Base-by-base conservation (phyloP, 345 rosid genomes). In the Hibiscus trionum region DNA sequence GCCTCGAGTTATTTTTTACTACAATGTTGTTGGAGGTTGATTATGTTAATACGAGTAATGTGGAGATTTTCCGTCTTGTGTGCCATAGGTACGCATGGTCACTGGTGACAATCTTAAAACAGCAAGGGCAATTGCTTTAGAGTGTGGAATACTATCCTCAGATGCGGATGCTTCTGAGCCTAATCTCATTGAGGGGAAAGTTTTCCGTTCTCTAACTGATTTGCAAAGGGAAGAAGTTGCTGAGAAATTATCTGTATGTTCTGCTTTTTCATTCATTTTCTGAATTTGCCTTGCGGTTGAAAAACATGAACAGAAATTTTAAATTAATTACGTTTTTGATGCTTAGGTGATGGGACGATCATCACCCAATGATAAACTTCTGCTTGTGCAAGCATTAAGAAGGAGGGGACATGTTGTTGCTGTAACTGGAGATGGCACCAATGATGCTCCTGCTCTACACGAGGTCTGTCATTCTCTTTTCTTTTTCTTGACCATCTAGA, bases 21-120 rank as follows among this genome's bases (percentile, higher is more conserved):
- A 53, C 2, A 8, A 16, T n/a, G 21, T 53, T n/a, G 21, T 53
- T 53, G 57, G 9, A 53, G 57, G 10, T 53, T 53, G 57, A 16
- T 52, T 52, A n/a, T 52, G 7, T 5, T 4, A 1, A 16, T n/a
- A 16, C 5, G 57, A n/a, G 16, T 7, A 52, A 5, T 52, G n/a
- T 73, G 1, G 24, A 47, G 15, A 63, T 55, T 42, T 39, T 62
- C 50, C 60, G 14, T 71, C 24, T 65, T 21, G 11, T 73, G 75
- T 69, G 72, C 42, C 21, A 62, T 69, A 95, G 99, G 98, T 95
- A 50, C 93, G 99, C 46, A 95, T 95, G 99, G 89, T 95, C 64
- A 95, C 99, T 72, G 99, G 99, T 72, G 99, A 95, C 85, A 95
- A 95, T 83, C 66, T 90, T 75, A 91, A 88, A 75, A 95, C 99